phyloP scores from a whole-genome alignment of 331 rosid genomes.

The Malus hybrid region DNA sequence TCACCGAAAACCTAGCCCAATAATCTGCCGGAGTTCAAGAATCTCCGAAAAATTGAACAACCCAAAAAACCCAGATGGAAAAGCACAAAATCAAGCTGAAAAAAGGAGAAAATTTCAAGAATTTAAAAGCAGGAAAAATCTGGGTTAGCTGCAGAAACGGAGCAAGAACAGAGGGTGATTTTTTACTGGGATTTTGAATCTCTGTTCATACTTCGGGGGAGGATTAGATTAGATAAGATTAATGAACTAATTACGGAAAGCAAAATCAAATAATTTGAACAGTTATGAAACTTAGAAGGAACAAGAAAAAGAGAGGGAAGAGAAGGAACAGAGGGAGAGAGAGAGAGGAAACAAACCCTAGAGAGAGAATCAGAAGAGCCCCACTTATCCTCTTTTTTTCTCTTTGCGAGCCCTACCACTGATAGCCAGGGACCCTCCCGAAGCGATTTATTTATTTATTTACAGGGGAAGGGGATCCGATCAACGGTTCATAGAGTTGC shows the following conservation, averaged over 20 bases:
- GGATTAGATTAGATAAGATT: slow-evolving; percentile 23
- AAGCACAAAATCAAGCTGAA: neutral
- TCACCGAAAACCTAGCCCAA: neutral
- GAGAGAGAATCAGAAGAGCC: slow-evolving; percentile 10
- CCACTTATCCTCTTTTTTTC: slow-evolving; percentile 6
- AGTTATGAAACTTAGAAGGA: neutral
- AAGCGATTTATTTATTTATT: neutral
- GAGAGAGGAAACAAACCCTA: slow-evolving; percentile 51
- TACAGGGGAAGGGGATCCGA: neutral
- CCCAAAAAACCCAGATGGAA: slow-evolving; percentile 10
- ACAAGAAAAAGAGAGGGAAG: neutral
- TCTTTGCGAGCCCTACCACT: neutral
- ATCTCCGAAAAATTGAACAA: neutral
- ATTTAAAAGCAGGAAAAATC: neutral
- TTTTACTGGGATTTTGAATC: slow-evolving; percentile 34
- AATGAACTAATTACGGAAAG: slow-evolving; percentile 20
- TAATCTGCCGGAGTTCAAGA: neutral
- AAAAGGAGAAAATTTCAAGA: neutral
- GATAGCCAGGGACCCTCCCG: neutral
- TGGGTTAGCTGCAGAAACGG: neutral
- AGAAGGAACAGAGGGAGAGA: slow-evolving; percentile 27
- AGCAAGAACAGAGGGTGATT: slow-evolving; percentile 4
- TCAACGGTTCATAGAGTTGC: neutral
- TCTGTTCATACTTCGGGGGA: slow-evolving; percentile 16
- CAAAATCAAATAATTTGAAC: neutral